Evolutionary conservation across 2,329 filamentous ascomycete genomes (phyloP).

Genomic region (Penicillium hordei): DNA sequence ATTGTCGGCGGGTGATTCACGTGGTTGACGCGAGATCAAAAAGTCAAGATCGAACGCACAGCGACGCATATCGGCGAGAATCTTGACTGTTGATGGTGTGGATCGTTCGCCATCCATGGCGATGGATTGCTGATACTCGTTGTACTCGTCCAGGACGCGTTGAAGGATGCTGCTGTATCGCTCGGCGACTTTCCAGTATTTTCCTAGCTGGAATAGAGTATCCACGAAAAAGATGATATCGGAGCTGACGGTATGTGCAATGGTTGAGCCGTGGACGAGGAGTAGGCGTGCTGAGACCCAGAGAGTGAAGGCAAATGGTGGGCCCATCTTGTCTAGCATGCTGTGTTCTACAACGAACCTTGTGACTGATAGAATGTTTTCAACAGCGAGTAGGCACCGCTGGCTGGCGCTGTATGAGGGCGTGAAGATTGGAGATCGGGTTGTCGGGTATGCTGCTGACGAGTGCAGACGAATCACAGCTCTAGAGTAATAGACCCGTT

Average conservation of each 20-base stretch:
- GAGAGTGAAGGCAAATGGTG: slow-evolving; percentile 86
- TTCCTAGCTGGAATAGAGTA: slow-evolving; percentile 75
- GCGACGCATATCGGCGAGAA: slow-evolving; percentile 85
- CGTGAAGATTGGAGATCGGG: slow-evolving; percentile 82
- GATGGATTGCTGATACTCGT: slow-evolving; percentile 66
- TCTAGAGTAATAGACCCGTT: slow-evolving; percentile 38
- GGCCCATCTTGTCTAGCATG: slow-evolving; percentile 77
- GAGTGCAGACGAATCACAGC: slow-evolving; percentile 88
- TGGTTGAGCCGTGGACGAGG: slow-evolving; percentile 86
- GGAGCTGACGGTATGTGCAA: slow-evolving; percentile 77
- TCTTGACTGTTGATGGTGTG: slow-evolving; percentile 79
- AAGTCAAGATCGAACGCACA: slow-evolving; percentile 90
- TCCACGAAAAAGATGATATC: slow-evolving; percentile 81
- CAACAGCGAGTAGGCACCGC: slow-evolving; percentile 77
- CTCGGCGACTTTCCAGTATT: slow-evolving; percentile 80
- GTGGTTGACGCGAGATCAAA: slow-evolving; percentile 78
- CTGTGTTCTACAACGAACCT: slow-evolving; percentile 74
- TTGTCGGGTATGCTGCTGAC: slow-evolving; percentile 88
- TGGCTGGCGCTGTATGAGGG: slow-evolving; percentile 84
- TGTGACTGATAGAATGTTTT: slow-evolving; percentile 75
- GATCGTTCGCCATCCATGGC: slow-evolving; percentile 66
- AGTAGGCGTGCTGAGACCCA: slow-evolving; percentile 88
- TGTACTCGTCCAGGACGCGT: slow-evolving; percentile 81
- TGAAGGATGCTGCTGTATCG: slow-evolving; percentile 78
- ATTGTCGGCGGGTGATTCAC: slow-evolving; percentile 39